Conservation (phyloP, 495 filamentous ascomycete genomes). For the Aspergillus saccharolyticus region DNA sequence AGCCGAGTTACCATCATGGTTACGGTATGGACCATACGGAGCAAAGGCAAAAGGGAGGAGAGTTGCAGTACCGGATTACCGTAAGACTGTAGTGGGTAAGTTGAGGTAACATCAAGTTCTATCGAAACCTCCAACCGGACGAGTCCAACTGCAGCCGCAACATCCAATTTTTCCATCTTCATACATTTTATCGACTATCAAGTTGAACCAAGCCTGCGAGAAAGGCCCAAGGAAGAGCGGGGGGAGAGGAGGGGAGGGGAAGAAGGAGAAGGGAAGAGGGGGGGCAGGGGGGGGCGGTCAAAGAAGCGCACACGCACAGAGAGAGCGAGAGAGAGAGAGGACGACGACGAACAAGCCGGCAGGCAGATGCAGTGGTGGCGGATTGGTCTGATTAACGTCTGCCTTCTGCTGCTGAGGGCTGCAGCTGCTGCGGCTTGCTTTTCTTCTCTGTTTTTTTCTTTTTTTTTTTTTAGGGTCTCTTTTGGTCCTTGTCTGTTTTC, state of each 20-base stretch:
- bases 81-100: background rate
- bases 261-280: background rate
- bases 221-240: slow-evolving; percentile 23
- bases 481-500: background rate
- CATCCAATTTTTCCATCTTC: background rate
- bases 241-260: slow-evolving; percentile 4
- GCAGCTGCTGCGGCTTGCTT: too few relatives aligned
- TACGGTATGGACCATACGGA: background rate
- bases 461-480: background rate
- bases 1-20: background rate
- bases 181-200: background rate
- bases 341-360: background rate
- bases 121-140: slow-evolving; percentile 3
- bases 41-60: background rate
- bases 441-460: slow-evolving; percentile 3
- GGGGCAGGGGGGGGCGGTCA: slow-evolving; percentile 16
- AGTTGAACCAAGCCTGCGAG: slow-evolving; percentile 15
- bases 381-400: background rate
- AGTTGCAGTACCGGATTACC: background rate
- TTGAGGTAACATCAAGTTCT: background rate
- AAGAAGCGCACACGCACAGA: slow-evolving; percentile 1
- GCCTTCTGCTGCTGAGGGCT: background rate
- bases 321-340: background rate
- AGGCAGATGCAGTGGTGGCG: background rate
- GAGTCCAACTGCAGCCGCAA: slow-evolving; percentile 15